Evolutionary conservation across 495 filamentous ascomycete species (phyloP), one percentile per base, ranked within the genome.

Genomic region (Symbiotaphrina buchneri): DNA sequence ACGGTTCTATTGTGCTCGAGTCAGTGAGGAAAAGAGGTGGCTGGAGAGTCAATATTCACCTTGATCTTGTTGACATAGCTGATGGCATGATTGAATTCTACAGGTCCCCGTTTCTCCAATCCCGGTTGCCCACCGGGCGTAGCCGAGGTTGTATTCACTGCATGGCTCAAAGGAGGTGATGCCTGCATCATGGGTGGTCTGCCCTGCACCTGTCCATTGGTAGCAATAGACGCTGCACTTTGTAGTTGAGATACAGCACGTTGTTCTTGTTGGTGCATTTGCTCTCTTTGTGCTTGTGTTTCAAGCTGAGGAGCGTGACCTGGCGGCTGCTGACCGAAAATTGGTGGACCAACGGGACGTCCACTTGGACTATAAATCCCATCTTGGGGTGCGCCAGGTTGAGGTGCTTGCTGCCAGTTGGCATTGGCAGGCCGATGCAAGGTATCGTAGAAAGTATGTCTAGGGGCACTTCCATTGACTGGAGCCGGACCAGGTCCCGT

Each of bases 11-110:
- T 22, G 7, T 13, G 3, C 21, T 10, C 4, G 10, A 33, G 10
- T 20, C 28, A 14, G 27, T 27, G 21, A 37, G 29, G 18, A 28
- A 18, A 39, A 16, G 10, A 11, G 35, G 10, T 14, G 21, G 7
- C 10, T 17, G 10, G 28, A 17, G 28, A 7, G 7, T 7, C 35
- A 16, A 10, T 10, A 36, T 58, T 44, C 49, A 90, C 84, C 71
- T 99, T 99, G 33, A 99, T 99, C 54, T 99, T 99, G 47, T 99
- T 99, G 27, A 99, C 90, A 46, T 99, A 99, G 47, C 83, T 94
- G 37, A 99, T 99, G 0, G 90, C 90, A 56, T 99, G 90, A 50
- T 99, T 99, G 55, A 99, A 99, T 46, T 99, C 90, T 2, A 99
- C 90, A 8, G 90, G 90, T 7, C 83, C 82, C 36, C 82, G 65